Conservation (phyloP, 345 rosid species). For the Euphorbia pulcherrima region DNA sequence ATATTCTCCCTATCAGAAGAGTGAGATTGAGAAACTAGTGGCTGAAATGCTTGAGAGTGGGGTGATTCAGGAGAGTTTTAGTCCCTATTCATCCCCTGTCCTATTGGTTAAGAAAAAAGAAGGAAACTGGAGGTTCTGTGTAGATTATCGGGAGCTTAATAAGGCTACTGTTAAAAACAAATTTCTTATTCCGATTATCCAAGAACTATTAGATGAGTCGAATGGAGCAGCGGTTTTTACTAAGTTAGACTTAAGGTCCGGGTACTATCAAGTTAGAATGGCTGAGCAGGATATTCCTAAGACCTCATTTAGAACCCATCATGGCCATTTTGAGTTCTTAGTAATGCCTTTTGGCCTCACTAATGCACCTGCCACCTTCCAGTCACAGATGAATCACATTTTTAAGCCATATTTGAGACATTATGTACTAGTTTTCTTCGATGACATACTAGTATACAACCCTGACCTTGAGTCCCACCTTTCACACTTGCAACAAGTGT, state of each 20-base stretch:
- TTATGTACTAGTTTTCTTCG: not conserved
- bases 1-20: not conserved
- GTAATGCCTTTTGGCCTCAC: too few species aligned
- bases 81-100: not conserved
- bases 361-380: not conserved
- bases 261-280: not conserved
- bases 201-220: not conserved
- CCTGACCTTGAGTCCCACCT: not conserved
- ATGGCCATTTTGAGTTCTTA: not conserved
- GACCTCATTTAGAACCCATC: not conserved
- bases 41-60: not conserved
- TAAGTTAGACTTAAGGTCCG: not conserved
- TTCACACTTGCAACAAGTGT: not conserved
- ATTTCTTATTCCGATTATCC: not conserved
- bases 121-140: not conserved
- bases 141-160: not conserved
- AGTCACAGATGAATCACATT: not conserved
- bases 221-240: not conserved
- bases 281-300: not conserved
- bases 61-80: not conserved
- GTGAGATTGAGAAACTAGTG: not conserved
- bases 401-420: not conserved
- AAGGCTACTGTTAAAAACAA: not conserved
- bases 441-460: not conserved
- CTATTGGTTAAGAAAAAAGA: too few species aligned